phyloP scores from a whole-genome alignment of 352 stramenopile genomes.

The Phytopythium cucurbitacearum region DNA sequence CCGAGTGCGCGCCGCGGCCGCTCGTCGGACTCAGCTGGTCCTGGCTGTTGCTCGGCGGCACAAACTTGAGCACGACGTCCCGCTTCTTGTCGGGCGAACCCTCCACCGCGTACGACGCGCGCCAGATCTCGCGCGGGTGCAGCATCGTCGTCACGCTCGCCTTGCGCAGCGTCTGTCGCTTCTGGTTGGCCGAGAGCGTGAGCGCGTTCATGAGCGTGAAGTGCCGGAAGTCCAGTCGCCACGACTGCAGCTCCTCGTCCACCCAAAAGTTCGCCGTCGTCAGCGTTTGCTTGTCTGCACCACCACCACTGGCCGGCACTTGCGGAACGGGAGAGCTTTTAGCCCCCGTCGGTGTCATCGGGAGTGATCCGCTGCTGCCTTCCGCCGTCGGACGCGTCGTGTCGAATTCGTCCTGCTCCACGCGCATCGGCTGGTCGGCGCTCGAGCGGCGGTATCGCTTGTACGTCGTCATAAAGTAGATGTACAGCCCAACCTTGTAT shows the following conservation, averaged over 20 bases:
- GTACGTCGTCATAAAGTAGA: slow-evolving; percentile 31
- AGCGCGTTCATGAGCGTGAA: slow-evolving; percentile 59
- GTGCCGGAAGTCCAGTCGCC: slow-evolving; percentile 57
- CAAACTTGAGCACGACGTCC: slow-evolving; percentile 54
- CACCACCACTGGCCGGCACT: not conserved
- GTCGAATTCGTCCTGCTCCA: slow-evolving; percentile 13
- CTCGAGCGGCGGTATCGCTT: slow-evolving; percentile 6
- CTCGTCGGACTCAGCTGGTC: slow-evolving; percentile 4
- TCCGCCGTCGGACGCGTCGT: slow-evolving; percentile 16
- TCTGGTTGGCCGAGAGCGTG: slow-evolving; percentile 36
- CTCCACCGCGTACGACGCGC: slow-evolving; percentile 36
- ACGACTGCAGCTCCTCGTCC: slow-evolving; percentile 60
- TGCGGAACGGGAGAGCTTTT: too few relatives aligned
- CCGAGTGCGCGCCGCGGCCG: slow-evolving; percentile 3
- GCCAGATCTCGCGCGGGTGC: slow-evolving; percentile 53
- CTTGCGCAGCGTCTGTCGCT: slow-evolving; percentile 34
- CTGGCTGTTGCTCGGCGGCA: slow-evolving; percentile 30
- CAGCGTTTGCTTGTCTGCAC: slow-evolving; percentile 8
- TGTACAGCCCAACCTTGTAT: slow-evolving; percentile 30
- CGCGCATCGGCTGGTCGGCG: not conserved
- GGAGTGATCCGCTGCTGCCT: slow-evolving; percentile 22
- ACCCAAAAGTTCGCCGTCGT: slow-evolving; percentile 57
- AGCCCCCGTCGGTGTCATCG: slow-evolving; percentile 6
- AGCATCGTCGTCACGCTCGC: slow-evolving; percentile 21
- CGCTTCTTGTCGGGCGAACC: slow-evolving; percentile 18